A percentile compares a stretch with the other conserved stretches of the same genome.
phyloP scores from a whole-genome alignment of 2,329 filamentous ascomycete species.

The Fusarium dimerum region DNA sequence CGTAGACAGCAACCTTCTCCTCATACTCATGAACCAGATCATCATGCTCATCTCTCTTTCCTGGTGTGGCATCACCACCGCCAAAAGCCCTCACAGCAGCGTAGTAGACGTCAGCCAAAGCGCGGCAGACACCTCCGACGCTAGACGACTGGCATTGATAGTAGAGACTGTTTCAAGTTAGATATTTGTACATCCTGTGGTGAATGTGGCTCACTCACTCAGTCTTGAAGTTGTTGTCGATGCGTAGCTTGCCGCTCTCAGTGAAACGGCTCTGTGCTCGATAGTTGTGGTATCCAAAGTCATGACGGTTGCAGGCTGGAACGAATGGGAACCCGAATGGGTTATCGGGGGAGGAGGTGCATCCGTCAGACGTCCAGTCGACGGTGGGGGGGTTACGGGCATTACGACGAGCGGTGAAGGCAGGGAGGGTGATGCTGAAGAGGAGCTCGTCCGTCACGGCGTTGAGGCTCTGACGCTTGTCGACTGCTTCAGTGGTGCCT shows the following conservation, averaged over 20 bases:
- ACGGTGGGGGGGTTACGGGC: constrained; percentile 40
- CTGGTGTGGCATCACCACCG: constrained; percentile 32
- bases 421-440: constrained; percentile 43
- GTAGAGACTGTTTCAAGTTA: constrained; percentile 31
- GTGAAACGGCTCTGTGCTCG: constrained; percentile 50
- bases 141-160: constrained; percentile 35
- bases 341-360: constrained; percentile 44
- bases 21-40: constrained; percentile 35
- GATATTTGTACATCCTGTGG: neutral
- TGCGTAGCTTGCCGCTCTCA: constrained; percentile 38
- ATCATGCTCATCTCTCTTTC: constrained; percentile 26
- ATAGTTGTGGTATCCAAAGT: constrained; percentile 59
- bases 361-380: constrained; percentile 45
- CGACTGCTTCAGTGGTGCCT: constrained; percentile 4
- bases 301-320: constrained; percentile 53
- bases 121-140: constrained; percentile 30
- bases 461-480: constrained; percentile 23
- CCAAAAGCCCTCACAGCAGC: constrained; percentile 40
- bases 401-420: constrained; percentile 44
- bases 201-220: constrained; percentile 35
- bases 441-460: constrained; percentile 48
- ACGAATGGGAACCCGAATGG: constrained; percentile 46
- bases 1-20: constrained; percentile 36
- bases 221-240: constrained; percentile 52
- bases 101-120: constrained; percentile 44